Conservation (phyloP, 148 eudicot species). For the Chenopodium quinoa region DNA sequence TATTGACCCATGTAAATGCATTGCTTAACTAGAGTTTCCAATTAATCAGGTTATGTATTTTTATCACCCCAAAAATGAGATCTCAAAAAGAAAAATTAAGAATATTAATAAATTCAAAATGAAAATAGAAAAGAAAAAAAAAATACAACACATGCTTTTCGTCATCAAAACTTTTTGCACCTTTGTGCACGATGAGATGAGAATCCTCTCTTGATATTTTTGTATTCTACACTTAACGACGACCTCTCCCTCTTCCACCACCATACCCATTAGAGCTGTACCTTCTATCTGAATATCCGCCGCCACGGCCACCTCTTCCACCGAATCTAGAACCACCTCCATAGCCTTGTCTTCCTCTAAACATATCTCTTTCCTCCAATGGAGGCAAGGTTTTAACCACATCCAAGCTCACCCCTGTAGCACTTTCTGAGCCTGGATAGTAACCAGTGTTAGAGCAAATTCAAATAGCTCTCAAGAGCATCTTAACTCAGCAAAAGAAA, state of each 20-base stretch:
- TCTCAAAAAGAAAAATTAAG: background rate
- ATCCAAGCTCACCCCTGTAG: slow-evolving; percentile 63
- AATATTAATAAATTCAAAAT: background rate
- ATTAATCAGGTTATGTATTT: no score
- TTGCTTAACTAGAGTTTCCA: background rate
- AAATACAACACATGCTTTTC: slow-evolving; percentile 6
- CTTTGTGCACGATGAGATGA: slow-evolving; percentile 6
- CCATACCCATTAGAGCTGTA: slow-evolving; percentile 32
- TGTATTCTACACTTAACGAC: slow-evolving; percentile 24
- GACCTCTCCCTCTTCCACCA: slow-evolving; percentile 40
- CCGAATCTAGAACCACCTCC: slow-evolving; percentile 49
- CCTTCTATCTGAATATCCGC: slow-evolving; percentile 39
- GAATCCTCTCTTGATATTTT: background rate
- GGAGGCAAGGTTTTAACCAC: slow-evolving; percentile 64
- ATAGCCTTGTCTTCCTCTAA: slow-evolving; percentile 57
- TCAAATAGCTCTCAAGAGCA: background rate
- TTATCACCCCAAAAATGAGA: background rate
- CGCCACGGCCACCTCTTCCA: slow-evolving; percentile 51
- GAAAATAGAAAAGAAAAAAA: background rate
- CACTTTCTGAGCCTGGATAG: slow-evolving; percentile 56
- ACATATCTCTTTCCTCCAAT: slow-evolving; percentile 60
- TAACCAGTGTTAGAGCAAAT: background rate
- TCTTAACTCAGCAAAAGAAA: background rate
- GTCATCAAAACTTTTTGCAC: slow-evolving; percentile 27
- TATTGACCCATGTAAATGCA: background rate